Evolutionary conservation across 2,329 filamentous ascomycete genomes (phyloP).

Genomic region (Coleophoma eucalyptorum): DNA sequence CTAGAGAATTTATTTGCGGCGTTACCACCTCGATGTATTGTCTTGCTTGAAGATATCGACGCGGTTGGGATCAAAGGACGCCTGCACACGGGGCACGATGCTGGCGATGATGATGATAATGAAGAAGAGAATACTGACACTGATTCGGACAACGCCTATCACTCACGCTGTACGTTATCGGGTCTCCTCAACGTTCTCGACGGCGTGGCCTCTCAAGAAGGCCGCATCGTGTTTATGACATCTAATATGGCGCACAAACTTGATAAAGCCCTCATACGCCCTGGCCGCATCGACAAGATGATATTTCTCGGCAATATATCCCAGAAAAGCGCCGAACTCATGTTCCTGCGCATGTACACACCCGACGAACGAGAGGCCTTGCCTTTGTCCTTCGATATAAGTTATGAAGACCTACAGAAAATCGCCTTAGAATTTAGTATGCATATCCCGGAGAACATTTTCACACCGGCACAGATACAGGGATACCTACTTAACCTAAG

Average conservation of each 20-base stretch:
- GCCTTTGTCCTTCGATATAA: slow-evolving; percentile 7
- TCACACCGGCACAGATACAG: slow-evolving; percentile 47
- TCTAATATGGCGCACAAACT: slow-evolving; percentile 95
- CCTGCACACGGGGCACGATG: slow-evolving; percentile 11
- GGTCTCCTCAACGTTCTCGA: slow-evolving; percentile 81
- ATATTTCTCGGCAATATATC: slow-evolving; percentile 81
- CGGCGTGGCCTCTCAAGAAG: slow-evolving; percentile 76
- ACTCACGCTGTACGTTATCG: slow-evolving; percentile 70
- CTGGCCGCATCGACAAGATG: slow-evolving; percentile 90
- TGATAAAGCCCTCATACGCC: slow-evolving; percentile 85
- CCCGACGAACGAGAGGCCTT: slow-evolving; percentile 18
- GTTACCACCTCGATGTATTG: slow-evolving; percentile 45
- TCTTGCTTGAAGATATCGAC: slow-evolving; percentile 52
- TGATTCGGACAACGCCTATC: slow-evolving; percentile 40
- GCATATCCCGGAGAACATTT: slow-evolving; percentile 41
- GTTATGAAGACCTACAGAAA: slow-evolving; percentile 28
- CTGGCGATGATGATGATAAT: slow-evolving; percentile 6
- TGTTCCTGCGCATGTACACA: slow-evolving; percentile 44
- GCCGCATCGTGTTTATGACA: slow-evolving; percentile 88
- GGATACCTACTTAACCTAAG: slow-evolving; percentile 37
- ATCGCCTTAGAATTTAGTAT: slow-evolving; percentile 52
- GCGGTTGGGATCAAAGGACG: slow-evolving; percentile 32
- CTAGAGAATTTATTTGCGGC: slow-evolving; percentile 43
- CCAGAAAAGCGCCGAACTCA: slow-evolving; percentile 37
- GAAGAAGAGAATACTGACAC: slow-evolving; percentile 36